These are phyloP conservation scores for Pseudisothecium myosuroides DNA, from an alignment of 225 moss, liverwort and hornwort species.

Conservation along the genomic window DNA sequence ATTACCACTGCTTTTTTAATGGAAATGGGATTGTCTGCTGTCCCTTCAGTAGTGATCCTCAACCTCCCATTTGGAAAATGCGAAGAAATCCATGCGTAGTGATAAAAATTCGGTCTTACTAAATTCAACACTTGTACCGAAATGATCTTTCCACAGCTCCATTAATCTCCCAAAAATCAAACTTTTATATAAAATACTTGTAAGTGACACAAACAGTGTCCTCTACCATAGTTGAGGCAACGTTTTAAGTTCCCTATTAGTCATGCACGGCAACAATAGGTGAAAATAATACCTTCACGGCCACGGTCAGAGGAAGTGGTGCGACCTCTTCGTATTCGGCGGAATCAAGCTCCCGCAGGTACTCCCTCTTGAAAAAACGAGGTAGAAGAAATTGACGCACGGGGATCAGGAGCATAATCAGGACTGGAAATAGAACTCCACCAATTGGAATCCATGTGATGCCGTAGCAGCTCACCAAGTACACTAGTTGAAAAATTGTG, in stretches of 20 bases:
- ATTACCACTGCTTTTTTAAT: neutral
- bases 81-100: too few species aligned
- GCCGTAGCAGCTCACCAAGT: conserved; percentile 61
- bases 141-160: neutral
- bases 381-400: conserved; percentile 59
- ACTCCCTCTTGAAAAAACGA: conserved; percentile 25
- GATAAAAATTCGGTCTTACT: neutral
- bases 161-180: neutral
- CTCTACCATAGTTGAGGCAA: neutral
- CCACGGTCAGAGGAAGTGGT: conserved; percentile 16
- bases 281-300: conserved; percentile 9
- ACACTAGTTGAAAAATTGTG: conserved; percentile 63
- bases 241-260: neutral
- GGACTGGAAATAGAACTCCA: conserved; percentile 64
- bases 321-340: conserved; percentile 68
- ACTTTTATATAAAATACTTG: neutral
- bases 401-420: conserved; percentile 67
- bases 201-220: neutral
- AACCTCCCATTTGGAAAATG: neutral
- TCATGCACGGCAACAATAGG: neutral
- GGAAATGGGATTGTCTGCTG: neutral
- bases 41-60: neutral
- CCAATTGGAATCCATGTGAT: conserved; percentile 69
- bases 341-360: conserved; percentile 54
- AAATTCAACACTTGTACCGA: neutral